Conservation (phyloP, 495 filamentous ascomycete species). For the Extremus antarcticus region DNA sequence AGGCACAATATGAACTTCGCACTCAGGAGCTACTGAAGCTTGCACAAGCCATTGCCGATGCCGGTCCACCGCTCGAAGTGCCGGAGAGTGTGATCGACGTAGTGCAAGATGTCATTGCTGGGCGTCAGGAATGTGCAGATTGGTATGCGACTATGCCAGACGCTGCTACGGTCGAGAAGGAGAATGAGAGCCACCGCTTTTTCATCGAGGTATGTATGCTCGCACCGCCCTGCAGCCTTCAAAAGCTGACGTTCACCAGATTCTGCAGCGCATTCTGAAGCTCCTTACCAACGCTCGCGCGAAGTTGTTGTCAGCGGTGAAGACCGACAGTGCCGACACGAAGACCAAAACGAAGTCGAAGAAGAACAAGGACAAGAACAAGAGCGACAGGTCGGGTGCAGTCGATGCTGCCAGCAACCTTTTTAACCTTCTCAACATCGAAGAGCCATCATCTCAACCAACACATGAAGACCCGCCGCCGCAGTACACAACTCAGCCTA, state of each 20-base stretch:
- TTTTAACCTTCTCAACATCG: neutral
- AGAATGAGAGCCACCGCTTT: conserved; percentile 1
- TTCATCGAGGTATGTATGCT: conserved; percentile 1
- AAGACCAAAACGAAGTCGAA: neutral
- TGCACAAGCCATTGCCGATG: neutral
- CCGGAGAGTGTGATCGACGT: neutral
- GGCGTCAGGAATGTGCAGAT: neutral
- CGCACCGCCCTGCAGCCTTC: neutral
- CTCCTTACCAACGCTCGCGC: neutral
- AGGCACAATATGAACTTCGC: neutral
- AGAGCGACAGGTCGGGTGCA: neutral
- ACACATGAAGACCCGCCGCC: neutral
- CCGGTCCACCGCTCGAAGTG: neutral
- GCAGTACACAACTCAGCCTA: neutral
- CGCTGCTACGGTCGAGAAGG: neutral
- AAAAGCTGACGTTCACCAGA: no score
- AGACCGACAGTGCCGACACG: neutral
- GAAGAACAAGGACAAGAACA: neutral
- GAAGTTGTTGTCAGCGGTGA: neutral
- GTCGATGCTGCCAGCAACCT: neutral
- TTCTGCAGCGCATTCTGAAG: neutral
- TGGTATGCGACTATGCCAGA: neutral
- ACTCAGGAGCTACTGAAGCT: neutral
- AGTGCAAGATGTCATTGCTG: neutral
- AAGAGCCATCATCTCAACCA: neutral